Base-by-base conservation (phyloP, 2,329 filamentous ascomycete genomes). In the Xylariaceae sp. region DNA sequence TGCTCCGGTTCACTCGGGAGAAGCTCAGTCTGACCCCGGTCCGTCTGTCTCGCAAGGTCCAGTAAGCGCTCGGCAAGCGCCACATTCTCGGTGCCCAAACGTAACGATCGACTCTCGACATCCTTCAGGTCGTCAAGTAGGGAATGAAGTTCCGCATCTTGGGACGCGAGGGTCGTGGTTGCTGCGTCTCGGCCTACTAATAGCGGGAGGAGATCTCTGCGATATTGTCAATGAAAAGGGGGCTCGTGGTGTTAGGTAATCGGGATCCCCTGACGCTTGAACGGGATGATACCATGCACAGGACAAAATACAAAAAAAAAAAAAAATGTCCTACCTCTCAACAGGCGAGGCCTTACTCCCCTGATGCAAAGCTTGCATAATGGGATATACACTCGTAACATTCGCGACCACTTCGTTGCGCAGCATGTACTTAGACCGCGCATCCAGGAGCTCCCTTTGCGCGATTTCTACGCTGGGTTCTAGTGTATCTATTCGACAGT, bases 331-430 rank as follows among this genome's bases (percentile, higher is more conserved):
- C 40, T 76, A 89, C 88, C 83, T 81, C 71, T 94, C 88, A 50
- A 85, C 76, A 45, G 81, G 80, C 2, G 83, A 81, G 19, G 83
- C 80, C 57, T 81, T 78, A 9, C 80, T 80, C 43, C 84, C 84
- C 56, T 80, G 75, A 68, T 95, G 88, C 39, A 92, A 83, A 5
- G 89, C 86, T 65, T 88, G 89, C 55, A 95, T 74, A 40, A 88
- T 84, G 6, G 90, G 89, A 64, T 89, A 86, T 54, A 85, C 84
- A 62, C 83, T 82, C 61, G 94, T 71, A 51, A 89, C 83, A 46
- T 79, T 83, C 58, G 87, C 83, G 27, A 85, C 76, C 27, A 88
- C 84, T 57, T 83, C 83, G 67, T 86, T 86, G 59, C 83, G 83
- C 53, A 92, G 76, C 41, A 83, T 78, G 70, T 89, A 88, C 54